Percentiles rank a stretch among this genome's conserved stretches.
These are phyloP conservation scores for Camelina hispida DNA, from an alignment of 345 rosid genomes.

Conservation along the genomic window DNA sequence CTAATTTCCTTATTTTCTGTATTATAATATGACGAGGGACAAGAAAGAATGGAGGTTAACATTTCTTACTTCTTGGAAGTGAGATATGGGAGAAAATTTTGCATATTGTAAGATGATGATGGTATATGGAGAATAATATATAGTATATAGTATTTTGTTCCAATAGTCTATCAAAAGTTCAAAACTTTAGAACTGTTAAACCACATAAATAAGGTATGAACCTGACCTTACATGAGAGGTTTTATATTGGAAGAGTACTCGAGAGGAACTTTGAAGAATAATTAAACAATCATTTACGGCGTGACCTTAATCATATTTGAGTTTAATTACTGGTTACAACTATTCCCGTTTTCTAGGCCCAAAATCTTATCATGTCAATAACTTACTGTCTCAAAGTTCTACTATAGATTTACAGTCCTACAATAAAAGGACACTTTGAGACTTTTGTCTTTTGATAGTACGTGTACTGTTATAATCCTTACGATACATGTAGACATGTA, in stretches of 20 bases:
- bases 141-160: background rate
- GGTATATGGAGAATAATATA: background rate
- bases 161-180: background rate
- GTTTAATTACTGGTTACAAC: no score
- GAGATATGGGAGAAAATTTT: background rate
- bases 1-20: background rate
- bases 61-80: background rate
- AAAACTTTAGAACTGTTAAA: no score
- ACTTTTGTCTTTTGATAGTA: background rate
- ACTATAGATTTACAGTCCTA: background rate
- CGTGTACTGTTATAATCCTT: background rate
- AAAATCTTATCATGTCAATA: background rate
- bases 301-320: no score
- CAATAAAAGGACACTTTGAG: no score
- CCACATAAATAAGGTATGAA: no score
- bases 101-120: conserved; percentile 2
- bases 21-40: background rate
- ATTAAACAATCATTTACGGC: no score
- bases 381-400: background rate
- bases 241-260: no score
- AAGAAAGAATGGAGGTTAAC: conserved; percentile 7
- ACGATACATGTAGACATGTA: background rate
- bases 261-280: no score
- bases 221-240: no score
- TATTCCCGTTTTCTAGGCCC: background rate